A percentile compares a stretch with the other conserved stretches of the same genome.
Conservation (phyloP, 1,139 yeast genomes). For the Debaryomyces coudertii region DNA sequence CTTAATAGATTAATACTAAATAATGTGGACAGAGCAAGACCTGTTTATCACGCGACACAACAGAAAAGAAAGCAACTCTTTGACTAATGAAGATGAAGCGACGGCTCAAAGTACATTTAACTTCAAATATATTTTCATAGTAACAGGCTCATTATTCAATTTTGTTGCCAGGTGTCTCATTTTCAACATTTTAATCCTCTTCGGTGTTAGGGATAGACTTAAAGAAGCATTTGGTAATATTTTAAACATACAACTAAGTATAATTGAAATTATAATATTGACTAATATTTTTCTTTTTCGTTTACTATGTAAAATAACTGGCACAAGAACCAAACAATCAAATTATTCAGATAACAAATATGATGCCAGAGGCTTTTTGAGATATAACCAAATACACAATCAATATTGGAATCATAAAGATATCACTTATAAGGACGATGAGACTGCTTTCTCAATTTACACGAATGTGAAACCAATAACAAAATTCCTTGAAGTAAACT, state of each 20-base stretch:
- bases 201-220: conserved; percentile 13
- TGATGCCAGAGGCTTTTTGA: conserved; percentile 11
- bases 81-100: conserved; percentile 1
- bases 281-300: conserved; percentile 11
- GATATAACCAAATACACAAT: conserved; percentile 14
- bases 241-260: conserved; percentile 7
- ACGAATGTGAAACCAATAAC: conserved; percentile 8
- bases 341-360: background rate
- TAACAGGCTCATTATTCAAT: conserved; percentile 8
- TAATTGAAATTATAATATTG: conserved; percentile 13
- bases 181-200: conserved; percentile 11
- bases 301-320: conserved; percentile 13
- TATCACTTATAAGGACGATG: conserved; percentile 1
- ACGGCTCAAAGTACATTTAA: conserved; percentile 2
- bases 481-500: conserved; percentile 10
- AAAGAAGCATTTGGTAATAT: conserved; percentile 4
- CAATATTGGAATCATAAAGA: conserved; percentile 14
- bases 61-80: background rate
- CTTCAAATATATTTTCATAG: conserved; percentile 3
- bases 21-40: conserved; percentile 1
- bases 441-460: conserved; percentile 5
- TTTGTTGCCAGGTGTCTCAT: conserved; percentile 11
- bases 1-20: background rate
- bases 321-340: conserved; percentile 8
- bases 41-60: background rate